Conservation (phyloP, 257 asterid species). For the Primulina tabacum region DNA sequence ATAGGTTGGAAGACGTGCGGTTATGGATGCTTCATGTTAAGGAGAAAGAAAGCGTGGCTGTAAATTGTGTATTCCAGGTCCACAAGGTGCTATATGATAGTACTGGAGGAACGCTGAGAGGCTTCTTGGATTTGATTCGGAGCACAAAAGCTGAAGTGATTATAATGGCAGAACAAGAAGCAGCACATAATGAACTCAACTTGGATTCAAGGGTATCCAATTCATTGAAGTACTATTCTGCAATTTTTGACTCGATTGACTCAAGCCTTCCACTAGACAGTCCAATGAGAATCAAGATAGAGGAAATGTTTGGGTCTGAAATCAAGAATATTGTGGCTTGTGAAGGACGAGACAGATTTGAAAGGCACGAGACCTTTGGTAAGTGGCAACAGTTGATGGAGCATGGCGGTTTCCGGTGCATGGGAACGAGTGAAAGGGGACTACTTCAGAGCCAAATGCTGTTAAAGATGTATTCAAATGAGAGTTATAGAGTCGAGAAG, state of each 20-base stretch:
- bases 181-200: slow-evolving; percentile 49
- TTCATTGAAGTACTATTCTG: slow-evolving; percentile 69
- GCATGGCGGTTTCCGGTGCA: slow-evolving; percentile 56
- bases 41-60: slow-evolving; percentile 74
- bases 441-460: slow-evolving; percentile 68
- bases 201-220: slow-evolving; percentile 55
- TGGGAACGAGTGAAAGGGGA: slow-evolving; percentile 56
- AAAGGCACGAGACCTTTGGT: slow-evolving; percentile 62
- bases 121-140: slow-evolving; percentile 64
- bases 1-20: slow-evolving; percentile 86
- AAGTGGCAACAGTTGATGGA: slow-evolving; percentile 71
- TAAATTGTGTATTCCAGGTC: slow-evolving; percentile 73
- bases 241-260: slow-evolving; percentile 70
- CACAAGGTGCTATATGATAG: slow-evolving; percentile 73
- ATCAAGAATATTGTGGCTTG: slow-evolving; percentile 67
- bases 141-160: slow-evolving; percentile 72
- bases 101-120: slow-evolving; percentile 48
- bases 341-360: slow-evolving; percentile 76
- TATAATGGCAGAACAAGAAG: slow-evolving; percentile 86
- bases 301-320: slow-evolving; percentile 72
- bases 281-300: slow-evolving; percentile 58
- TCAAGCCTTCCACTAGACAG: slow-evolving; percentile 54
- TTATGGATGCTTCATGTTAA: slow-evolving; percentile 99
- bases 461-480: slow-evolving; percentile 65
- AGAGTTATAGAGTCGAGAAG: slow-evolving; percentile 44